Base-by-base conservation (phyloP, 768 basidiomycete genomes). In the Boletus huronensis region DNA sequence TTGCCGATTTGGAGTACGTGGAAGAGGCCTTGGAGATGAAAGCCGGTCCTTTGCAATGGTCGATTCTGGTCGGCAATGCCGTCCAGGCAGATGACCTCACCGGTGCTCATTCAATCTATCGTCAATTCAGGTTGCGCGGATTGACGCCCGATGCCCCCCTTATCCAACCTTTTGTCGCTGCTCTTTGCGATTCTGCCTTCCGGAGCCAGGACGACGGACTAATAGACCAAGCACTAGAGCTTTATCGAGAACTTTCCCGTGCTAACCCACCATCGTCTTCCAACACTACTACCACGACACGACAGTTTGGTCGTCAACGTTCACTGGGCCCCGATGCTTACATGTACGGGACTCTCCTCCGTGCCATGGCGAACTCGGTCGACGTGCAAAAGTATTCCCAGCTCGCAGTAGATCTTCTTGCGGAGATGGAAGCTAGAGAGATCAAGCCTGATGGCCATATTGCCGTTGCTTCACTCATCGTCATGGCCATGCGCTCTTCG, bases 401-500 rank as follows among this genome's bases (percentile, higher is more conserved):
- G 5, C 66, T 77, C 7, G 78, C 80, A 0, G 59, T 78, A 34
- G 67, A 74, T 9, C 74, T 94, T 25, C 60, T 91, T 17, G 75
- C 80, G 36, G 88, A 92, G 58, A 88, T 94, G 83, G 75, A 81
- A 40, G 51, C 62, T 4, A 79, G 82, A 32, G 66, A 73, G 5
- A 64, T 90, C 23, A 64, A 75, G 0, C 63, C 75, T 60, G 69
- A 79, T 52, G 72, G 78, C 52, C 77, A 76, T 34, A 62, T 76
- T 59, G 74, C 79, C 19, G 63, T 73, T 13, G 75, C 82, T 5
- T 79, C 82, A 2, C 70, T 82, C 35, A 77, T 87, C 41, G 77
- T 87, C 48, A 70, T 88, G 42, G 78, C 83, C 44, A 92, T 95
- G 84, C 80, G 81, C 25, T 72, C 75, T n/a, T 73, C 83, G 1